Base-by-base conservation (phyloP, 169 alveolate species). In the Babesia bigemina region DNA sequence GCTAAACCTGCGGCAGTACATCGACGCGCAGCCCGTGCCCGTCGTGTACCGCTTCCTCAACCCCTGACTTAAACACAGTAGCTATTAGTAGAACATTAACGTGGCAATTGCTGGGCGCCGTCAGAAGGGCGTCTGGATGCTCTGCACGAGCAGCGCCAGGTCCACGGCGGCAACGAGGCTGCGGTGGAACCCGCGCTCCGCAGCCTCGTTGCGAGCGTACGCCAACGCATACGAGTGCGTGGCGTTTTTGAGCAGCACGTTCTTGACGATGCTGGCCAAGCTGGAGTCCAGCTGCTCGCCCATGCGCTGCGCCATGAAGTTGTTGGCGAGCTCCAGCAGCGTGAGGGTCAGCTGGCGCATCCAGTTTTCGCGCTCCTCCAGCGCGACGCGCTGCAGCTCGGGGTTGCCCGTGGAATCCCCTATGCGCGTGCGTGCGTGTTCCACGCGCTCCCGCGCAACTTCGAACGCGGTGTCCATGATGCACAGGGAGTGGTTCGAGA, bases 11-110 rank as follows among this genome's bases (percentile, higher is more conserved):
- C 49, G 50, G 79, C 75, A 81, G 78, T 72, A 72, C 55, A 42
- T 81, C 65, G 85, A 81, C 28, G 77, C 88, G 2, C 66, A 85
- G 47, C 88, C 88, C 19, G 79, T 69, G 57, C 79, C 79, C 19
- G 82, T 48, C 17, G 72, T 58, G 22, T 81, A 81, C 66, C 45
- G 65, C n/a, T 69, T 57, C 26, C 57, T 81, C 19, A 81, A 71
- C 74, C 84, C 84, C 8, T 47, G 29, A 55, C 11, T 44, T 11
- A 10, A 61, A 61, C 17, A 10, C 10, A 0, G 1, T 17, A 16
- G 36, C 50, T 61, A 16, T 26, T 39, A 19, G 7, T 39, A 61
- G 21, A 61, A 14, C 42, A 61, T 10, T 45, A 10, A 45, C 42
- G 45, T 42, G 39, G 42, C 39, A 55, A 29, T 26, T 59, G 36